Base-by-base conservation (phyloP, 2,329 filamentous ascomycete species). In the Bipolaris zeicola region DNA sequence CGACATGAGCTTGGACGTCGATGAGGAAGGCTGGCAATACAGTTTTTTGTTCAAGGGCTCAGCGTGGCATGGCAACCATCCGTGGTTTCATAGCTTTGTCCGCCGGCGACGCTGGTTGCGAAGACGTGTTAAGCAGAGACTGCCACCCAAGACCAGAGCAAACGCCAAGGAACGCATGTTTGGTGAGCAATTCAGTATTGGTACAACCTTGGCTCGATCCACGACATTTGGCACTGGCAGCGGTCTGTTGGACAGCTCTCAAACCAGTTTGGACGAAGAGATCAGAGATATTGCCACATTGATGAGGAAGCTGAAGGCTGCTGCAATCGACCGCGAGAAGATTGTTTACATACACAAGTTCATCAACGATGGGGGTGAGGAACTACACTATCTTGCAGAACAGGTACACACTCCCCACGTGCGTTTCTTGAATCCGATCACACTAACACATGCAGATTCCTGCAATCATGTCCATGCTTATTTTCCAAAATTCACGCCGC, bases 61-160 rank as follows among this genome's bases (percentile, higher is more conserved):
- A 55, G 73, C 77, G 6, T 99, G 95, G 95, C 95, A 99, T 75
- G 88, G 89, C 3, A 90, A 90, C 16, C 87, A 89, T 72, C 89
- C 87, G 24, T 98, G 94, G 93, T 96, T 92, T 77, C 94, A 93
- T 74, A 96, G 92, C 1, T 99, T 94, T 71, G 95, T 97, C n/a
- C 84, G 95, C 34, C 83, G 95, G 64, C 85, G 95, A 60, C 87
- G 91, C 20, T 99, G 95, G 95, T 86, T 94, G 52, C 83, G 95
- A 41, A 89, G 91, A 74, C 83, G 95, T 33, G 83, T 89, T 50
- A 91, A 89, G 77, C 85, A 85, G 71, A 80, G 75, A 43, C 52
- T 70, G n/a, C 72, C 72, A 8, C 67, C 70, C 11, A 74, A 69
- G 61, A 71, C 66, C 7, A 72, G 70, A 49, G 68, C 71, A 45